Conservation (phyloP, 345 rosid genomes). For the Murraya koenigii region DNA sequence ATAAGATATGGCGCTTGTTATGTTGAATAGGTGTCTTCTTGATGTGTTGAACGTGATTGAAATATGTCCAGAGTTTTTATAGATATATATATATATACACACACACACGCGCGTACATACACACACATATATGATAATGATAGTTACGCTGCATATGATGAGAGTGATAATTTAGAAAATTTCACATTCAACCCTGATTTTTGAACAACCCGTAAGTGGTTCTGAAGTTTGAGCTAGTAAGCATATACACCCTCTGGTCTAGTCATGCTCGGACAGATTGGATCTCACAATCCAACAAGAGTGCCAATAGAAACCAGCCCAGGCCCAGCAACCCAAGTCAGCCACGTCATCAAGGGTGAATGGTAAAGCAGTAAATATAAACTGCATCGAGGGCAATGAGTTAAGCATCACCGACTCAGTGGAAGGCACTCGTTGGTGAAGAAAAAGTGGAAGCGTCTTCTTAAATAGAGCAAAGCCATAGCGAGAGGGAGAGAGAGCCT, state of each 20-base stretch:
- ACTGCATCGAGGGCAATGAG: background rate
- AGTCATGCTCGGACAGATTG: no score
- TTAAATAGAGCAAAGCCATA: background rate
- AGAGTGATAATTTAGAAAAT: background rate
- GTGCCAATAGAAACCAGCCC: background rate
- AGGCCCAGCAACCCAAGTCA: background rate
- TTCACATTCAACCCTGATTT: background rate
- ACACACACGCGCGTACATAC: no score
- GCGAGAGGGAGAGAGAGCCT: background rate
- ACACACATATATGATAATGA: background rate
- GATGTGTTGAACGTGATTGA: background rate
- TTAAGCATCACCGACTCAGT: conserved; percentile 8
- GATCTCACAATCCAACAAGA: no score
- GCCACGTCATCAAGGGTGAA: background rate
- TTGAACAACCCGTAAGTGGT: background rate
- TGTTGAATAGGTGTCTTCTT: background rate
- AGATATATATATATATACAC: no score
- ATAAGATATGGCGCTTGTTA: background rate
- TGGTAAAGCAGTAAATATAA: conserved; percentile 4
- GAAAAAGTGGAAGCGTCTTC: conserved; percentile 8
- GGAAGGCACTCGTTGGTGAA: conserved; percentile 23
- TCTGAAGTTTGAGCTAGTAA: background rate
- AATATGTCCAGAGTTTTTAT: background rate
- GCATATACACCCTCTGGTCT: no score
- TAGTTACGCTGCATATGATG: background rate